Evolutionary conservation across 768 basidiomycete genomes (phyloP).

Genomic region (Kwoniella shandongensis): DNA sequence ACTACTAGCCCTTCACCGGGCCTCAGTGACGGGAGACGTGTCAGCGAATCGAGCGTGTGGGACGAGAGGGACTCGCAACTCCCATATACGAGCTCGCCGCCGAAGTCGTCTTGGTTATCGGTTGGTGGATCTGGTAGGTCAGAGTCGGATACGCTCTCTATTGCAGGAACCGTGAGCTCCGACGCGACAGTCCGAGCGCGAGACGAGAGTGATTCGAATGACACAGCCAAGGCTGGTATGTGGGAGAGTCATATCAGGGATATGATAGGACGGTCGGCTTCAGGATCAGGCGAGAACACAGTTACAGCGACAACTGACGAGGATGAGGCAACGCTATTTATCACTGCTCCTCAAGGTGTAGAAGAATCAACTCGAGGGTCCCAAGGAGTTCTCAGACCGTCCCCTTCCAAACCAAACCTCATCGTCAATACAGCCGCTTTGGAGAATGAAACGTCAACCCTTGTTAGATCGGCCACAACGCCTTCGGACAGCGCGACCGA

Average conservation of each 20-base stretch:
- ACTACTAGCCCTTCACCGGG: conserved; percentile 9
- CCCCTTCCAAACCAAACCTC: conserved; percentile 33
- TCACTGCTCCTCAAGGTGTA: conserved; percentile 27
- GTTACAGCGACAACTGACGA: conserved; percentile 26
- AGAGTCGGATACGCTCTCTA: conserved; percentile 28
- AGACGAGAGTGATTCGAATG: conserved; percentile 43
- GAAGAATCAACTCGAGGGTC: not conserved
- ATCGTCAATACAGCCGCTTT: conserved; percentile 29
- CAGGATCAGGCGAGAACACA: conserved; percentile 7
- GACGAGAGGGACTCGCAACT: conserved; percentile 26
- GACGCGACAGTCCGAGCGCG: conserved; percentile 32
- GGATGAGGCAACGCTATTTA: conserved; percentile 49
- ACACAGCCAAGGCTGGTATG: conserved; percentile 45
- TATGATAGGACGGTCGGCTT: conserved; percentile 27
- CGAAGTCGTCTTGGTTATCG: conserved; percentile 28
- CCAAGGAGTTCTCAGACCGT: conserved; percentile 25
- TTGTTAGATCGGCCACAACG: conserved; percentile 16
- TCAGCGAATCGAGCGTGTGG: conserved; percentile 23
- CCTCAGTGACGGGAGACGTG: conserved; percentile 21
- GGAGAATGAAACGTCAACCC: not conserved
- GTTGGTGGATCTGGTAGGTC: conserved; percentile 15
- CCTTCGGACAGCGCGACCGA: conserved; percentile 42
- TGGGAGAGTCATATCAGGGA: conserved; percentile 33
- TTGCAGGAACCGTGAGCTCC: conserved; percentile 39
- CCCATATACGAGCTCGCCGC: conserved; percentile 24